Base-by-base conservation (phyloP, 441 rosid genomes). In the Kokia cookei region DNA sequence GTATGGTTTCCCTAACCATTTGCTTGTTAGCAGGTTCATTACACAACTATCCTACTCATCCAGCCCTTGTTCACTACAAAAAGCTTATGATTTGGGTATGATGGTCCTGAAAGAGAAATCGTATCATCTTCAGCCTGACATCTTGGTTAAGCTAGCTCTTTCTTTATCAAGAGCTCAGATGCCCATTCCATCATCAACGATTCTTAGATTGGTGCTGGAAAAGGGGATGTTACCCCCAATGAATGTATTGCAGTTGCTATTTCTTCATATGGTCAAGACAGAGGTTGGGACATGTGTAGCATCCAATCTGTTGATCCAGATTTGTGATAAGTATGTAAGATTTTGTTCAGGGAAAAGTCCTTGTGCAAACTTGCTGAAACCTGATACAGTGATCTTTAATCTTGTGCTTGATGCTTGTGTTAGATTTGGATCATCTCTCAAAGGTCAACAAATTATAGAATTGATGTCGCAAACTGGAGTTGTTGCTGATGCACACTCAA, bases 231-330 rank as follows among this genome's bases (percentile, higher is more conserved):
- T 83, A 14, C 76, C 87, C 7, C 57, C 82, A 4, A 53, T 80
- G 66, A 73, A 82, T 75, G 63, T 89, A 6, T 50, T 89, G 76
- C 55, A 59, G 69, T 78, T 84, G 73, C 76, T 89, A 8, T 57
- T 91, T 76, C 82, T 86, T 78, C 94, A 94, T 80, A 73, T 93
- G 92, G 94, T 90, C 80, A 89, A 90, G 84, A 82, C 89, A 7
- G 87, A 91, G 74, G 79, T 78, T 19, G 98, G 99, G 42, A 71
- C 90, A 45, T 86, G 80, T 72, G 68, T 93, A 57, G 92, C 88
- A 3, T 90, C 94, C 51, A 91, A 93, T 80, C 75, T 86, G 68
- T 81, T 93, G 82, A 76, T 89, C 83, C 88, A 86, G 79, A 69
- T 89, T 53, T 92, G 94, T 73, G 86, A 83, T 71, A 64, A 73